Evolutionary conservation across 2,329 filamentous ascomycete species (phyloP), one percentile per base, ranked within the genome.

Genomic region (Monosporascus sp.): DNA sequence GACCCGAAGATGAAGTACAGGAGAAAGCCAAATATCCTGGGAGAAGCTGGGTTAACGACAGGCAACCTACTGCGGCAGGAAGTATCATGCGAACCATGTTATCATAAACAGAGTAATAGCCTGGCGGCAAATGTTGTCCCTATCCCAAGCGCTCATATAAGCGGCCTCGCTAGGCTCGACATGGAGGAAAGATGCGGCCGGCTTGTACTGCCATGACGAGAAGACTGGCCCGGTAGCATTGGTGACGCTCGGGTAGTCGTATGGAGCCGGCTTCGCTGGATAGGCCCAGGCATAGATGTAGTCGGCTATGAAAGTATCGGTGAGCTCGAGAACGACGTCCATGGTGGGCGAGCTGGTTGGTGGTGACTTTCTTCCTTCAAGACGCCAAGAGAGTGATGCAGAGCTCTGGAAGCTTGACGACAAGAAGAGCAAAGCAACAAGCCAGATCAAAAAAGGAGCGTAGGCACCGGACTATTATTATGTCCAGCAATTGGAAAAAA

Each of bases 261-360:
- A 80, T 18, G 76, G 78, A 27, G 76, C 75, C 14, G 76, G 72
- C 31, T 72, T 75, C 46, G 75, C 75, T 7, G 92, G 91, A n/a
- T 89, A 75, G 6, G 88, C 61, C 37, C 74, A 77, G 48, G 91
- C 86, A 68, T 95, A 97, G 54, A 88, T 63, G 61, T 86, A 82
- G 74, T 97, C 93, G 71, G 88, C 87, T 58, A 92, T 65, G 65
- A 87, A 90, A 63, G 86, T 89, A 73, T 97, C 93, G 72, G 83
- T 81, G 55, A 92, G 64, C 73, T 97, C 92, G 60, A 97, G 87
- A 46, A 94, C 84, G 73, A 97, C 84, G 78, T 97, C 93, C 93
- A 97, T 97, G 71, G 68, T 77, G 75, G 58, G 54, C 52, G 25
- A 58, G 35, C 48, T 31, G 24, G 15, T 20, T 31, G 24, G 15